Evolutionary conservation across 179 eudicot genomes (phyloP).

Genomic region (Amaranthus tricolor): DNA sequence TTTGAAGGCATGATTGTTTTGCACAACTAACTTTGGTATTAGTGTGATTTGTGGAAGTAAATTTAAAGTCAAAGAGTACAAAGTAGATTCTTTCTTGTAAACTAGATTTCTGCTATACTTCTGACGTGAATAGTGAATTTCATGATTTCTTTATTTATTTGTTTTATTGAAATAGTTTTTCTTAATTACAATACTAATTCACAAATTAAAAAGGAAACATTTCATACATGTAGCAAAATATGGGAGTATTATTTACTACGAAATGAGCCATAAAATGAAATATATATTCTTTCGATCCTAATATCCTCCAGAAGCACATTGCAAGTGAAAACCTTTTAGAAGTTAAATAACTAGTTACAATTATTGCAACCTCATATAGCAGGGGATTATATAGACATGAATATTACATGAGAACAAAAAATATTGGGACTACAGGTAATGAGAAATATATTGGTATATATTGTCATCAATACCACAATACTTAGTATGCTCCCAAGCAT

Average conservation of each 20-base stretch:
- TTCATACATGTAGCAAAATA: too few relatives aligned
- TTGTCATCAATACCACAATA: conserved; percentile 13
- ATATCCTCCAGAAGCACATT: too few relatives aligned
- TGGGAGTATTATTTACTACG: too few relatives aligned
- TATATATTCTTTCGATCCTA: too few relatives aligned
- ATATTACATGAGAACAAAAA: conserved; percentile 14
- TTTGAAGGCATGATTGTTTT: not conserved
- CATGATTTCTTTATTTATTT: too few relatives aligned
- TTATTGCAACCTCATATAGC: conserved; percentile 8
- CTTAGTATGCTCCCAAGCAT: conserved; percentile 30
- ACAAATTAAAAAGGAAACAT: too few relatives aligned
- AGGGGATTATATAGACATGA: conserved; percentile 6
- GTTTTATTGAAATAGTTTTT: too few relatives aligned
- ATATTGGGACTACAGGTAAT: conserved; percentile 10
- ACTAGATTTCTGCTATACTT: too few relatives aligned
- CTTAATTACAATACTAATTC: too few relatives aligned
- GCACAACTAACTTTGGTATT: not conserved
- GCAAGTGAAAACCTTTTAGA: not conserved
- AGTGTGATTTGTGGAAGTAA: not conserved
- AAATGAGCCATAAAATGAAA: too few relatives aligned
- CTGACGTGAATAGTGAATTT: too few relatives aligned
- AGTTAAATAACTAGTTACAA: conserved; percentile 14
- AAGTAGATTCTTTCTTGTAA: not conserved
- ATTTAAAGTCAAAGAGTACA: not conserved
- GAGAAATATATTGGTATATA: conserved; percentile 5